These are phyloP conservation scores for Geranium rotundifolium DNA, from an alignment of 345 rosid species.

Conservation along the genomic window DNA sequence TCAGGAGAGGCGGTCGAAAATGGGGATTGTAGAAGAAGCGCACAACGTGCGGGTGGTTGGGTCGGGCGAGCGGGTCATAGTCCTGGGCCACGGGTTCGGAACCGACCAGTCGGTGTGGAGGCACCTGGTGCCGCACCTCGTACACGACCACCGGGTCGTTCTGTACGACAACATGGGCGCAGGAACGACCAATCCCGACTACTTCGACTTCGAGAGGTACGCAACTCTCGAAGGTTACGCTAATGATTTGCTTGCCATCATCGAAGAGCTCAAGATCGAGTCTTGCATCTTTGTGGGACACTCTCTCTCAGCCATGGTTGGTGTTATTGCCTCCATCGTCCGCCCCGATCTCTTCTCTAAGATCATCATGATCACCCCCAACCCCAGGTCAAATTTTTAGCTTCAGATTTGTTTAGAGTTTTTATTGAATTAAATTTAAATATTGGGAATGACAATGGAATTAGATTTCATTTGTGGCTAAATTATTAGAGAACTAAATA, in stretches of 20 bases:
- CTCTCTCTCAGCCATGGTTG: conserved; percentile 87
- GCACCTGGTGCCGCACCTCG: conserved; percentile 55
- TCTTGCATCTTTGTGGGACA: conserved; percentile 69
- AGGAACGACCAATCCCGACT: conserved; percentile 74
- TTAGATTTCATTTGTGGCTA: too few species aligned
- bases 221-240: conserved; percentile 63
- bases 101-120: conserved; percentile 91
- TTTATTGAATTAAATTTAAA: too few species aligned
- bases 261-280: conserved; percentile 49
- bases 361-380: conserved; percentile 66
- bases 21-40: conserved; percentile 22
- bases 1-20: too few species aligned
- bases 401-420: too few species aligned
- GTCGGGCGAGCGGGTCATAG: conserved; percentile 48
- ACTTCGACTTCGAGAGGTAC: conserved; percentile 52
- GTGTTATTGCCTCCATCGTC: conserved; percentile 66
- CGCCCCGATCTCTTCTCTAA: conserved; percentile 76
- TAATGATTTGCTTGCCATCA: conserved; percentile 65
- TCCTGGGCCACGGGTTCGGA: conserved; percentile 76
- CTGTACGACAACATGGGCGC: conserved; percentile 83
- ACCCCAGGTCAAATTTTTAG: conserved; percentile 40
- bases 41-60: conserved; percentile 65
- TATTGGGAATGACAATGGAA: too few species aligned
- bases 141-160: conserved; percentile 35
- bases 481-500: too few species aligned